Evolutionary conservation across 176 grass and related monocot genomes (phyloP), one percentile per base, ranked within the genome.

Genomic region (Oryza meridionalis): DNA sequence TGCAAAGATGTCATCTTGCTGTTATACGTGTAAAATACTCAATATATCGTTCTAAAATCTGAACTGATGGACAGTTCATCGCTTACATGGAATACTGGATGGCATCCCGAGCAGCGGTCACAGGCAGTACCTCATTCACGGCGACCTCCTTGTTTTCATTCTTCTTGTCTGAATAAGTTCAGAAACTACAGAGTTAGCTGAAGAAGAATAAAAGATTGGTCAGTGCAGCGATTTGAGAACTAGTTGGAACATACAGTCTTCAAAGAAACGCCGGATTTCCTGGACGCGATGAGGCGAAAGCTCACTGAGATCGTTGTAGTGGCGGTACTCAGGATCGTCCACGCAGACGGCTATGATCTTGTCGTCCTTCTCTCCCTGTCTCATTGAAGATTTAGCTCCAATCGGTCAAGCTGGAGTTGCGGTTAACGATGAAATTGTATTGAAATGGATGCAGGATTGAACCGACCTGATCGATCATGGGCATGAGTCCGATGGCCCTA

Each of bases 331-430:
- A 3, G 93, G 94, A 72, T 93, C 94, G 2, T 89, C 94, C 19
- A 84, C 87, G 71, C 94, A 96, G 73, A 93, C 88, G 7, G 94
- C 94, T 79, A 96, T 93, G 69, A 96, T 93, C 86, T 91, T 96
- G 72, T 96, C 88, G 65, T 96, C 91, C 53, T 58, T 85, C 83
- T 93, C 91, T 70, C 88, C 94, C 86, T 93, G 67, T 46, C n/a
- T 16, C 43, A 62, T 45, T 11, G 43, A 32, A 53, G 6, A 15
- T 9, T 55, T 19, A 0, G 8, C 16, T 17, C 26, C 0, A 53
- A 21, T 11, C 27, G 46, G 14, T 65, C 77, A 63, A 55, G 46
- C 55, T 45, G 7, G 35, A 37, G 7, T 81, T 45, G 17, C 26
- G 74, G 53, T 55, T 8, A 22, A 51, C 44, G 50, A 27, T 9